Conservation (phyloP, 208 protist genomes). For the Blastocrithidia nonstop region DNA sequence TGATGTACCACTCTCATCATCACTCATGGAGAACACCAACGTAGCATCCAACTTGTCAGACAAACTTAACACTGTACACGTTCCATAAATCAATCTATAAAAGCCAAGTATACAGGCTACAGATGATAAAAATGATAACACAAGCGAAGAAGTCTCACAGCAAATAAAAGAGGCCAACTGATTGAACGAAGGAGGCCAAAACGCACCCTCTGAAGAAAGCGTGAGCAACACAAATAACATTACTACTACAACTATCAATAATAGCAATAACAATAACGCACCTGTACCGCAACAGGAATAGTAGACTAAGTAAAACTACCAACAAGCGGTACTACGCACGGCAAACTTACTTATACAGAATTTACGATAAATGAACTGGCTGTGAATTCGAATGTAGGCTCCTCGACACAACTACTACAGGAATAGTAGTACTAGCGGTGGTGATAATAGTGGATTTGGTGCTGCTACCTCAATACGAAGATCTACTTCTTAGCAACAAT, state of each 20-base stretch:
- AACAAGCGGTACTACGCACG: constrained; percentile 79
- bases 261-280: background rate
- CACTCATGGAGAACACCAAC: background rate
- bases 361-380: constrained; percentile 98
- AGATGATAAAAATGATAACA: background rate
- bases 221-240: background rate
- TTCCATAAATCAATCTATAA: no score
- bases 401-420: constrained; percentile 32
- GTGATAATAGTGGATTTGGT: no score
- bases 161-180: no score
- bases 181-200: no score
- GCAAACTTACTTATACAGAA: constrained; percentile 94
- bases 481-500: no score
- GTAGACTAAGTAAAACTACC: background rate
- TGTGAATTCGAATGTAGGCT: constrained; percentile 98
- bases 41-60: background rate
- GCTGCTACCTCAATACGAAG: constrained; percentile 9
- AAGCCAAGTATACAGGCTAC: no score
- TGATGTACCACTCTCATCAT: constrained; percentile 15
- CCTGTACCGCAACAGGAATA: no score
- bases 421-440: no score
- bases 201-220: no score
- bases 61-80: no score
- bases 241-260: background rate
- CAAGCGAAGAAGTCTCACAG: no score